These are phyloP conservation scores for Tricholoma sp. DNA, from an alignment of 768 basidiomycete genomes.

Conservation along the genomic window DNA sequence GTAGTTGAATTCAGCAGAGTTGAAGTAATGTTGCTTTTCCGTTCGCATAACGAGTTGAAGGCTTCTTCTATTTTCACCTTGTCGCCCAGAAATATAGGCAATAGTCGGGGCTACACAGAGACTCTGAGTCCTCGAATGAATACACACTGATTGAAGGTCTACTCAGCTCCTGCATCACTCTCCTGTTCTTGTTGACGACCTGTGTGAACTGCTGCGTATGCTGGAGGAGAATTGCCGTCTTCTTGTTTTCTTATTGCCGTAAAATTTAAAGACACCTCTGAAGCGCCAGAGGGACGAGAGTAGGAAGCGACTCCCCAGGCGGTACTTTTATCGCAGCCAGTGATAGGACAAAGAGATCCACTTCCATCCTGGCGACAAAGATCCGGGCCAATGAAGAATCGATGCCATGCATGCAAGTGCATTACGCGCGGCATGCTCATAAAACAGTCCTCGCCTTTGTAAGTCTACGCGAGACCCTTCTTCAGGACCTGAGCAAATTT, in stretches of 20 bases:
- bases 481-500: background rate
- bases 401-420: slow-evolving; percentile 12
- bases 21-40: background rate
- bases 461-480: slow-evolving; percentile 10
- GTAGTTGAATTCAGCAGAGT: background rate
- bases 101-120: slow-evolving; percentile 8
- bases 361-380: slow-evolving; percentile 10
- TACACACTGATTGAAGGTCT: slow-evolving; percentile 5
- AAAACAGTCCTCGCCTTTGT: slow-evolving; percentile 6
- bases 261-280: slow-evolving; percentile 6
- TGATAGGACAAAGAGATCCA: slow-evolving; percentile 15
- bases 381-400: slow-evolving; percentile 5
- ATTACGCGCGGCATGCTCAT: slow-evolving; percentile 3
- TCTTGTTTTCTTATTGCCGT: background rate
- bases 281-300: slow-evolving; percentile 6
- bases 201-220: slow-evolving; percentile 10
- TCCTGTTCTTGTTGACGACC: slow-evolving; percentile 3
- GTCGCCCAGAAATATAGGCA: slow-evolving; percentile 3
- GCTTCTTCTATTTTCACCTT: slow-evolving; percentile 4
- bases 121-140: slow-evolving; percentile 15
- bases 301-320: slow-evolving; percentile 14
- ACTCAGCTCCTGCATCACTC: background rate
- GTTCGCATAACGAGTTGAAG: slow-evolving; percentile 8
- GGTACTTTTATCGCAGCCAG: slow-evolving; percentile 15
- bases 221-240: slow-evolving; percentile 1